Base-by-base conservation (phyloP, 768 basidiomycete species). In the Tephrocybe sp. region DNA sequence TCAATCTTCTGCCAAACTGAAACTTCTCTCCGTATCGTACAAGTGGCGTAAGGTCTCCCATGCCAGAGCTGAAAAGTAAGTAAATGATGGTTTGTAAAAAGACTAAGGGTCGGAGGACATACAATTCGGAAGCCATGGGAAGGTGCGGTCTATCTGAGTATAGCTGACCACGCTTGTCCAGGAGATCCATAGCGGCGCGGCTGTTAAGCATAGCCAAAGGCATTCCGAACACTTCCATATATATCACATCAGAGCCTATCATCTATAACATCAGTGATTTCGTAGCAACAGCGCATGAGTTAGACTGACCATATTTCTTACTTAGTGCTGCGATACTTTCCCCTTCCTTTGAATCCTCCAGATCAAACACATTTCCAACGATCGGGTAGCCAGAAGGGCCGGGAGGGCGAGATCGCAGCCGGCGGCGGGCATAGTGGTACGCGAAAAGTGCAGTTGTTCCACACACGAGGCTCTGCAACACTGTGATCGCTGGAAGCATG, bases 71-170 rank as follows among this genome's bases (percentile, higher is more conserved):
- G 28, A 30, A 15, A 24, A 36, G 36, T 9, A 5, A 36, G 15
- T 7, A 14, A 30, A 25, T n/a, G 24, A 33, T 14, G 26, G 3
- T 23, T 3, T 10, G 30, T 6, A 11, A 17, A 12, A 4, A 44
- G 15, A 2, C 23, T 12, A 17, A 12, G 30, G 2, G 3, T 20
- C 4, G 3, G 26, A n/a, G 9, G 15, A 45, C 55, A 14, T 56
- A 59, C 58, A 51, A 59, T 24, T 59, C 58, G 15, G 58, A 45
- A 15, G 58, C 55, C 58, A 59, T 59, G 1, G 58, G 49, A 28
- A 56, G 40, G 26, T 54, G 49, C 7, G 55, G 58, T 30, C 58
- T 40, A 17, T 59, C 58, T n/a, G 58, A 59, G 32, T 59, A 59
- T 18, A 59, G 52, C 4, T 55, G 39, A 25, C 58, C 55, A 17